Evolutionary conservation across 2,329 filamentous ascomycete genomes (phyloP).

Genomic region (Raffaelea ambrosiae): DNA sequence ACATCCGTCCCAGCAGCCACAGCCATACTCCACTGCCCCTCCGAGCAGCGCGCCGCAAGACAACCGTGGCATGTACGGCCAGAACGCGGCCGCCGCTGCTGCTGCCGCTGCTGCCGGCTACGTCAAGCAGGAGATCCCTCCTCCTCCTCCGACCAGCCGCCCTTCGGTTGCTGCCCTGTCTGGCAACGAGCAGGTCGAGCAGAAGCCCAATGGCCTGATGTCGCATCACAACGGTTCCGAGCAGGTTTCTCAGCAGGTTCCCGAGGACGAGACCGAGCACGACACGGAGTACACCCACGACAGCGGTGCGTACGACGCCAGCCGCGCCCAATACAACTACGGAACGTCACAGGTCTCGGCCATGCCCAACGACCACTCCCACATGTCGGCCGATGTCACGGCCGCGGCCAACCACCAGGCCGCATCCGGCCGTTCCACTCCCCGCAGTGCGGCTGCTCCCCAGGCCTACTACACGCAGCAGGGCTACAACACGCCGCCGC

Average conservation of each 20-base stretch:
- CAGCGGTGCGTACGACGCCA: constrained; percentile 64
- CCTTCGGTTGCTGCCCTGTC: constrained; percentile 49
- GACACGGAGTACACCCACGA: constrained; percentile 83
- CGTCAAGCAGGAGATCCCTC: constrained; percentile 75
- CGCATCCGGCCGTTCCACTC: constrained; percentile 75
- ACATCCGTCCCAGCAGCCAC: constrained; percentile 61
- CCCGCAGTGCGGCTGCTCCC: constrained; percentile 64
- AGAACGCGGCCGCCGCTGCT: constrained; percentile 23
- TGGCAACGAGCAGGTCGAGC: constrained; percentile 49
- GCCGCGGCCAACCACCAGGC: constrained; percentile 73
- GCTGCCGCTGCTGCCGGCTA: constrained; percentile 39
- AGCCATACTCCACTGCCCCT: constrained; percentile 56
- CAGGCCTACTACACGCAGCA: constrained; percentile 65
- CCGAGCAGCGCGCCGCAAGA: constrained; percentile 52
- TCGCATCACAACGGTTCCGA: constrained; percentile 42
- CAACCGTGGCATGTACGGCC: constrained; percentile 49
- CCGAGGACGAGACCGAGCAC: constrained; percentile 64
- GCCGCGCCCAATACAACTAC: constrained; percentile 69
- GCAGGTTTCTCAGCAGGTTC: constrained; percentile 39
- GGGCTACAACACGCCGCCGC: constrained; percentile 74
- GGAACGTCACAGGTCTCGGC: constrained; percentile 49
- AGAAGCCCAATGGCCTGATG: constrained; percentile 63
- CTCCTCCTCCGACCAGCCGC: constrained; percentile 61
- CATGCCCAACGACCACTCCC: constrained; percentile 62
- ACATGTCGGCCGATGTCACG: constrained; percentile 74